phyloP scores from a whole-genome alignment of 176 grass and related monocot species.

The Cenchrus purpureus region DNA sequence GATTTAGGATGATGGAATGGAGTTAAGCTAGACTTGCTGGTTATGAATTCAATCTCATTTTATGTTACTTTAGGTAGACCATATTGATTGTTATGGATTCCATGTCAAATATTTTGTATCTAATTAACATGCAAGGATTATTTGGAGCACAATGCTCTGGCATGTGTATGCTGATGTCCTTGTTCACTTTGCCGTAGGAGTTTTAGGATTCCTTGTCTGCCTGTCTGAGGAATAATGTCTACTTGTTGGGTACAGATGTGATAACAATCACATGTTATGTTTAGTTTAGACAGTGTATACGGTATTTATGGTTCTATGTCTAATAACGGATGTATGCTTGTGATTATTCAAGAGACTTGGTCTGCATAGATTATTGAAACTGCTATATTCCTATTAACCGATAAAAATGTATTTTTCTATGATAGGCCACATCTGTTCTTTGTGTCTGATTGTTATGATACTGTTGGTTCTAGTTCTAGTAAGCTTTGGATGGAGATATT shows the following conservation, averaged over 20 bases:
- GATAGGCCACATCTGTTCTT: not conserved
- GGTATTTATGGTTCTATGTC: not conserved
- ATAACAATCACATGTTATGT: not conserved
- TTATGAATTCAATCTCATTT: not conserved
- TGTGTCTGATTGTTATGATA: not conserved
- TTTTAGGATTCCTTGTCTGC: too few species aligned
- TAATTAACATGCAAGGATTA: not conserved
- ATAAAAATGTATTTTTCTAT: not conserved
- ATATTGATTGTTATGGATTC: not conserved
- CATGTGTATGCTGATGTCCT: not conserved
- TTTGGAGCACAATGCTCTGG: conserved; percentile 28
- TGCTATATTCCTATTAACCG: not conserved
- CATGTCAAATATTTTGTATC: not conserved
- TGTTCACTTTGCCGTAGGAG: conserved; percentile 3
- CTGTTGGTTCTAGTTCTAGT: conserved; percentile 6
- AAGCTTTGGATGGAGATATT: conserved; percentile 7
- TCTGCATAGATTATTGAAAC: not conserved
- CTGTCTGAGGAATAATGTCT: not conserved
- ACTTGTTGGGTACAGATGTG: not conserved
- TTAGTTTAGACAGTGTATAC: not conserved
- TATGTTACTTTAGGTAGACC: not conserved
- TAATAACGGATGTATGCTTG: not conserved
- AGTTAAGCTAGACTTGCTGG: not conserved
- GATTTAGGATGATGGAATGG: not conserved
- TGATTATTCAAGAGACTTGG: not conserved